Conservation (phyloP, 192 early-diverging fungal species). For the Backusella westeae region DNA sequence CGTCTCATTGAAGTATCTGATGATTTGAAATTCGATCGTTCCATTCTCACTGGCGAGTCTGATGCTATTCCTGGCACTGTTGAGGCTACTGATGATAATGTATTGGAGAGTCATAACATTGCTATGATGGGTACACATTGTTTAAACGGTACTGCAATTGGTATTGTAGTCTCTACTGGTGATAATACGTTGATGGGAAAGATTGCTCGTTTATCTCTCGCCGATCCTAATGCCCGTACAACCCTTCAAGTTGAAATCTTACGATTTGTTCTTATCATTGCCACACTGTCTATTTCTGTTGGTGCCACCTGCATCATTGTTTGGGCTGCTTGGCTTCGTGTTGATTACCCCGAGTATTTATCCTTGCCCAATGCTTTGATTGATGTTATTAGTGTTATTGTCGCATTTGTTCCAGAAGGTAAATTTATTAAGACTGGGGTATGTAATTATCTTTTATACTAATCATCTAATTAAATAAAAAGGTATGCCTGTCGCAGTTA, state of each 20-base stretch:
- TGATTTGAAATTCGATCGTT: constrained; percentile 78
- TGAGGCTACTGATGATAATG: constrained; percentile 66
- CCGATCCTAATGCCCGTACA: constrained; percentile 40
- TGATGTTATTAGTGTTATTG: constrained; percentile 61
- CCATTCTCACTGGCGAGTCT: constrained; percentile 76
- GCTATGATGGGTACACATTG: constrained; percentile 71
- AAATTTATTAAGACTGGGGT: background rate
- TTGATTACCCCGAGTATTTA: constrained; percentile 55
- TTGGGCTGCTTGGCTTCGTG: constrained; percentile 58
- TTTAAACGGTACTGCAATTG: constrained; percentile 68
- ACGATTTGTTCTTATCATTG: constrained; percentile 70
- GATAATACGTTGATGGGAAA: constrained; percentile 76
- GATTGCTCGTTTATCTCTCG: constrained; percentile 60
- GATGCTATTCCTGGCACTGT: constrained; percentile 62
- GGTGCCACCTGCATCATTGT: constrained; percentile 44
- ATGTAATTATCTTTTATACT: background rate
- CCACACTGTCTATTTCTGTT: constrained; percentile 43
- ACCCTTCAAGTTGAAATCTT: constrained; percentile 61
- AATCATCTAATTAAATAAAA: background rate
- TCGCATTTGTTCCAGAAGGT: constrained; percentile 75
- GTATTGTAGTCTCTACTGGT: constrained; percentile 76
- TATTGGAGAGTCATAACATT: constrained; percentile 80
- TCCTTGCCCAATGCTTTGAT: constrained; percentile 37
- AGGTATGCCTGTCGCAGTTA: constrained; percentile 71
- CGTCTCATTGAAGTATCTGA: constrained; percentile 62